Base-by-base conservation (phyloP, 2,329 filamentous ascomycete genomes). In the Dactylellina drechsleri region DNA sequence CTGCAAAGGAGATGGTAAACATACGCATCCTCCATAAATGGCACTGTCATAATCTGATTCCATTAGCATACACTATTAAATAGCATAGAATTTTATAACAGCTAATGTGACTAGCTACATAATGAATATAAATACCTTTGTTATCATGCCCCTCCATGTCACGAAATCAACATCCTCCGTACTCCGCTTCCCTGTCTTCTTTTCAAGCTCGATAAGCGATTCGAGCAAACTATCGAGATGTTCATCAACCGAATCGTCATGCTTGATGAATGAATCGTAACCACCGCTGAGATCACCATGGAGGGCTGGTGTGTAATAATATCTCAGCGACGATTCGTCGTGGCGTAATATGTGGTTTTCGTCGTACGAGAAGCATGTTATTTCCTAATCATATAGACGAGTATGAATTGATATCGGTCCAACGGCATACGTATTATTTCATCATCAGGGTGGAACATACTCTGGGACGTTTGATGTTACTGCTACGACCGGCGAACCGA, bases 101-200 rank as follows among this genome's bases (percentile, higher is more conserved):
- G 4, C 4, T 4, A 23, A 23, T 23, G 4, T 23, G 4, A 23
- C 4, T 16, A 45, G 3, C 1, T 26, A 47, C 2, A 4, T 23
- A 53, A n/a, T 8, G 28, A n/a, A 56, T 36, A 13, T 43, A 15
- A 16, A 62, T 81, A 93, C 92, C 86, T 97, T 99, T 77, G 95
- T 98, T 90, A 99, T 93, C 92, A 98, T 97, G 43, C 95, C 95
- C 79, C 95, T 86, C 94, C 94, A 99, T 0, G 94, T 98, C 60
- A 98, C 86, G 53, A 98, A 81, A 79, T 96, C 89, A 1, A 91
- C 90, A 76, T 93, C 89, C 36, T 76, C 56, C 1, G 66, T 76
- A 15, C 49, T 90, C 89, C 80, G 86, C 89, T 79, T 87, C 1
- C 87, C 86, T 0, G 86, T 87, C 77, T 88, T 85, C 81, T 89